Base-by-base conservation (phyloP, 768 basidiomycete species). In the Termitomyces eurrhizus region DNA sequence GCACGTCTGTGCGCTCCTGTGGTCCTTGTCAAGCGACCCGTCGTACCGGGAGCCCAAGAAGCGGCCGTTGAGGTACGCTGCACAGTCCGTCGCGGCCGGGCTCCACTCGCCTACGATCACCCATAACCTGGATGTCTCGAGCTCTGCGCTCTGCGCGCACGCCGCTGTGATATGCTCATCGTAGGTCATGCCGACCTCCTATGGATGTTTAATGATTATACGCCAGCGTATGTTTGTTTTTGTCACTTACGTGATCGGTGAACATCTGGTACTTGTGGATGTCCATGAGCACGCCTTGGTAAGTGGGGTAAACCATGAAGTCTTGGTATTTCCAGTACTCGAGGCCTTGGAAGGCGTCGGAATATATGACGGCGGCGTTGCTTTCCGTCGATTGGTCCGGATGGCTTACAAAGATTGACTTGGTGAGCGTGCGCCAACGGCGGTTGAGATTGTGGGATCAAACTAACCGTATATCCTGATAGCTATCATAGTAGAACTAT, bases 71-170 rank as follows among this genome's bases (percentile, higher is more conserved):
- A 96, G 77, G 71, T 90, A 90, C 66, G 82, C 86, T 13, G 88
- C 87, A 64, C 90, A 92, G 67, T 92, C 92, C 7, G 83, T 92
- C 55, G 80, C 74, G 1, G 88, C 89, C 3, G 90, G 82, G 1
- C 88, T 86, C 87, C 91, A 96, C 75, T 96, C 94, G 42, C 94
- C 93, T 26, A 94, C 91, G 50, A 94, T 78, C 18, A 84, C 80
- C 93, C 91, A 93, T 32, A 94, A 80, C 41, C 82, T 78, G 64
- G 85, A 86, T 18, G 67, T 64, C 0, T 80, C 68, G 4, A 93
- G 77, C 0, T 74, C 67, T 7, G 75, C 71, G 14, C 73, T 75
- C 36, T 74, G 68, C 52, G 62, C 62, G 66, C 92, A 93, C 2
- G 87, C 88, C 3, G 78, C 67, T 51, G 72, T 63, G 45, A 92